Conservation (phyloP, 352 stramenopile species). For the Pythium diclinum region DNA sequence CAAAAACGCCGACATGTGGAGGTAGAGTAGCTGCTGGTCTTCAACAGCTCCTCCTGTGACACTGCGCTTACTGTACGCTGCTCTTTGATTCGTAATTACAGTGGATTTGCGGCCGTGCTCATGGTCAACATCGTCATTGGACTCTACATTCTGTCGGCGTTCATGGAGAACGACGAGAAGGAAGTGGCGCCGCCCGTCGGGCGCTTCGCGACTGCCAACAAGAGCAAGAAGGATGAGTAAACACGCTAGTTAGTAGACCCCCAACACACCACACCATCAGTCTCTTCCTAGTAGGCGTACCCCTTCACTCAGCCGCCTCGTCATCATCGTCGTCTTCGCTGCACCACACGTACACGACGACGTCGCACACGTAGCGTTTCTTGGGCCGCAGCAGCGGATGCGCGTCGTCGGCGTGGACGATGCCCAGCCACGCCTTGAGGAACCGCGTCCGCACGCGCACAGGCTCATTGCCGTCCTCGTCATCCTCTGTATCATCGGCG, state of each 20-base stretch:
- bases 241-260: too few relatives aligned
- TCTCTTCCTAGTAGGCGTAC: not conserved
- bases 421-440: conserved; percentile 25
- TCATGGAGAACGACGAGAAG: conserved; percentile 50
- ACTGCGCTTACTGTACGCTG: not conserved
- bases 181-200: conserved; percentile 52
- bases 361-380: conserved; percentile 15
- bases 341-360: conserved; percentile 11
- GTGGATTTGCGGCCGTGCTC: conserved; percentile 66
- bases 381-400: conserved; percentile 22
- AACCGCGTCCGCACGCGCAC: conserved; percentile 16
- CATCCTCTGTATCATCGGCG: not conserved
- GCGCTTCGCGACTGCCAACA: conserved; percentile 50
- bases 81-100: conserved; percentile 19
- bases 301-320: not conserved
- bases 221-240: conserved; percentile 34
- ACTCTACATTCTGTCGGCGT: conserved; percentile 73
- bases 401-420: conserved; percentile 24
- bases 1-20: conserved; percentile 62
- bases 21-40: conserved; percentile 29
- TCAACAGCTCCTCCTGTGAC: not conserved
- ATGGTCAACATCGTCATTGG: conserved; percentile 78
- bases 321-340: not conserved
- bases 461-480: not conserved
- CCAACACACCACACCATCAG: not conserved